These are phyloP conservation scores for Paraurostyla sp. DNA, from an alignment of 73 alveolate genomes.

Conservation along the genomic window DNA sequence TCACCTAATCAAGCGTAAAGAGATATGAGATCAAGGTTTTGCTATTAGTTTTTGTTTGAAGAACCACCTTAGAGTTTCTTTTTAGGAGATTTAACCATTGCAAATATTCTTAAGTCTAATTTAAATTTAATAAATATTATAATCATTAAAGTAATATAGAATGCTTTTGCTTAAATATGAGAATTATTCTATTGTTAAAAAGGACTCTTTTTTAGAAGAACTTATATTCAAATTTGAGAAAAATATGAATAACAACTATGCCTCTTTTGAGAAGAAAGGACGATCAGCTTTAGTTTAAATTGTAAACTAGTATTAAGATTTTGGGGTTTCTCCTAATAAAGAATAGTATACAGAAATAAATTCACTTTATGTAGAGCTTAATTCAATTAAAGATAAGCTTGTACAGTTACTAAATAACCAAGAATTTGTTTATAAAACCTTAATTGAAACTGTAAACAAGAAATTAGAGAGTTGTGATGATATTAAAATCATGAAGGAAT, in stretches of 20 bases:
- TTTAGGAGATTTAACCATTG: conserved; percentile 31
- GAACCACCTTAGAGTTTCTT: background rate
- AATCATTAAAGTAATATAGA: background rate
- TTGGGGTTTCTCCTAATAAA: background rate
- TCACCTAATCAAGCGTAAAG: background rate
- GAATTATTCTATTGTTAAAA: conserved; percentile 2
- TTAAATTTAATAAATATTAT: background rate
- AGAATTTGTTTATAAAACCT: conserved; percentile 10
- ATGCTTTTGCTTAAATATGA: conserved; percentile 35
- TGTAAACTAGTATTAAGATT: background rate
- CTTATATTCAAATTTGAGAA: conserved; percentile 49
- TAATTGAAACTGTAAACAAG: background rate
- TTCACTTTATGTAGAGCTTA: background rate
- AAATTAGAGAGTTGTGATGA: background rate
- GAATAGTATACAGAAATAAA: background rate
- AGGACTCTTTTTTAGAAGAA: conserved; percentile 32
- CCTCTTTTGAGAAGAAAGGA: conserved; percentile 38
- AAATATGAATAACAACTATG: background rate
- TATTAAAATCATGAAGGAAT: conserved; percentile 8
- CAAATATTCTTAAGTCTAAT: background rate
- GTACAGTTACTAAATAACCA: background rate
- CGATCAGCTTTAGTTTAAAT: background rate
- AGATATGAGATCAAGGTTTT: background rate
- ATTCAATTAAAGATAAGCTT: background rate
- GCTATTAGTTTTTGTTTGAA: background rate